Base-by-base conservation (phyloP, 2,329 filamentous ascomycete genomes). In the Scleromitrula shiraiana region DNA sequence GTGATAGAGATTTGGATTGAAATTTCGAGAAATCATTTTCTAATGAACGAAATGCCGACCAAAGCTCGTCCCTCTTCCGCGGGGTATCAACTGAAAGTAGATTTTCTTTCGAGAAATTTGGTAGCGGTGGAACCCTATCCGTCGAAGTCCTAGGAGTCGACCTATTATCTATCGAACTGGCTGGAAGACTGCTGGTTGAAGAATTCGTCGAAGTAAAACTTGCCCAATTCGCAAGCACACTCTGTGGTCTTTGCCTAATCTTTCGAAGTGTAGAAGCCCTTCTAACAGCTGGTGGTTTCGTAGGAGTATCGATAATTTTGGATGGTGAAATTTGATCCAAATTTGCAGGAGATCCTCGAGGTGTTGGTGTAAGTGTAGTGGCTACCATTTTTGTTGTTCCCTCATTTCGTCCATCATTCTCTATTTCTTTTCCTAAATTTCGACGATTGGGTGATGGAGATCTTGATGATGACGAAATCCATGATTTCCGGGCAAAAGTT, bases 11-110 rank as follows among this genome's bases (percentile, higher is more conserved):
- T 62, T 85, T 85, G 41, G 78, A 73, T 59, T 82, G 75, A 57
- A 86, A 80, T 73, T 84, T 85, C 58, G 81, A 74, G 58, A 75
- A 82, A 61, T 86, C 83, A 30, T 73, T 78, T 55, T 87, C 83
- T 22, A 88, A 68, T n/a, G 71, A 71, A 46, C 82, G 75, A 61
- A 86, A 88, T 14, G 77, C 72, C 26, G 73, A 76, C 80, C 81
- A 86, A 14, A 87, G 70, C 57, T 85, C 82, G 61, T 87, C 83
- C 56, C 78, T 82, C 64, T 78, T 82, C 50, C 73, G 74, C n/a
- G 70, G 64, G 6, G 53, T 43, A 40, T 61, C 58, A 10, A 40
- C 46, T 5, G 38, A 46, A 27, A 56, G n/a, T 14, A 63, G 43
- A 43, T 59, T 64, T 38, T 71, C 68, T 6, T 64, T 62, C 7